phyloP scores from a whole-genome alignment of 768 basidiomycete genomes.

The Tephrocybe rancida region DNA sequence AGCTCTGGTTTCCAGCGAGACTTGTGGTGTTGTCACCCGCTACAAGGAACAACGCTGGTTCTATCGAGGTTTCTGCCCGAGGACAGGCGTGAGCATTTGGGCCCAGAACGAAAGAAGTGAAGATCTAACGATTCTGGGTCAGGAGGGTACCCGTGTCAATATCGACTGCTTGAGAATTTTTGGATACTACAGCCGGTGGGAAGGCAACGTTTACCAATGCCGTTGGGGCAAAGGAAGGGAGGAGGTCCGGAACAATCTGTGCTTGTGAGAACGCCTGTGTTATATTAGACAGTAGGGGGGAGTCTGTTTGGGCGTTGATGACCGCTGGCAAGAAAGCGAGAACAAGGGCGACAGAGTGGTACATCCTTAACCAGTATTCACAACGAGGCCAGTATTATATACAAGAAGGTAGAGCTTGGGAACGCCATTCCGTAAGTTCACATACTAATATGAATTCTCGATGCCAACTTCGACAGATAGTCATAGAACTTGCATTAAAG shows the following conservation, averaged over 20 bases:
- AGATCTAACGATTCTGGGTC: slow-evolving; percentile 35
- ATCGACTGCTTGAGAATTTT: slow-evolving; percentile 20
- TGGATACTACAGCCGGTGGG: slow-evolving; percentile 29
- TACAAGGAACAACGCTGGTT: slow-evolving; percentile 33
- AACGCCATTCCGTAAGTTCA: too few relatives aligned
- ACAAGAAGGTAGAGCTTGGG: too few relatives aligned
- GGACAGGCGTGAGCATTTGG: neutral
- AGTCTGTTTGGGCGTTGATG: slow-evolving; percentile 16
- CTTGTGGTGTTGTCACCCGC: slow-evolving; percentile 25
- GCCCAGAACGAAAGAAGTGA: neutral
- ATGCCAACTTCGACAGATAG: too few relatives aligned
- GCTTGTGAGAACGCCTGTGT: slow-evolving; percentile 35
- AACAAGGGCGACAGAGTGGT: slow-evolving; percentile 2
- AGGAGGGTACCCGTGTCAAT: slow-evolving; percentile 38
- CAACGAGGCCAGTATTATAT: neutral
- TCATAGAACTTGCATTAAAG: too few relatives aligned
- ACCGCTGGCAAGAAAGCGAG: slow-evolving; percentile 13
- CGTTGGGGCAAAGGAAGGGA: slow-evolving; percentile 39
- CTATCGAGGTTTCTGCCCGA: slow-evolving; percentile 31
- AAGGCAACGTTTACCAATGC: slow-evolving; percentile 39
- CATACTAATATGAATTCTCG: too few relatives aligned
- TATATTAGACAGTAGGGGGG: slow-evolving; percentile 19
- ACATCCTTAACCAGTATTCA: neutral
- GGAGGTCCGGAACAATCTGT: slow-evolving; percentile 41
- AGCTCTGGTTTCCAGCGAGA: slow-evolving; percentile 26